Evolutionary conservation across 352 stramenopile genomes (phyloP).

Genomic region (Globisporangium lucens): DNA sequence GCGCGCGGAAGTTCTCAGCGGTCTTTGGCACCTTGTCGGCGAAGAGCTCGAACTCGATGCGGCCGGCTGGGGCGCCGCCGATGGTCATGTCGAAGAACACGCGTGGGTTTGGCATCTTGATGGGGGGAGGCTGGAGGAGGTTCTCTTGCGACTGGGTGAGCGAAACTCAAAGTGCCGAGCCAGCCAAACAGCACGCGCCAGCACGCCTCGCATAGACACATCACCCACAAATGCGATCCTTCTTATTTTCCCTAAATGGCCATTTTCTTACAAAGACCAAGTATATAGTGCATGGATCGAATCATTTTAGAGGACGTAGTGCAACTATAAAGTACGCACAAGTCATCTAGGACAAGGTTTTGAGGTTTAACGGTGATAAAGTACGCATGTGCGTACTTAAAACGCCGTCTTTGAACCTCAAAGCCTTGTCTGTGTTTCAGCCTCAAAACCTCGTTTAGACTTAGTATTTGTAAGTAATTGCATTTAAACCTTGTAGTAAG

Average conservation of each 20-base stretch:
- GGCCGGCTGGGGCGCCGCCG: conserved; percentile 84
- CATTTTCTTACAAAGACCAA: no score
- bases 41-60: conserved; percentile 89
- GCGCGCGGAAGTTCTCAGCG: conserved; percentile 52
- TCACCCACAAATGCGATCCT: no score
- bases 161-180: conserved; percentile 27
- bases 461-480: background rate
- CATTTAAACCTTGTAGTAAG: background rate
- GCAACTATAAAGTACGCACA: no score
- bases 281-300: no score
- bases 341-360: no score
- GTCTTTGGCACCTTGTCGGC: conserved; percentile 80
- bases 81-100: conserved; percentile 99
- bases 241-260: no score
- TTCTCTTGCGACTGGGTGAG: conserved; percentile 29
- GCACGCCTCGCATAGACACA: no score
- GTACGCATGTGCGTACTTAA: no score
- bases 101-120: conserved; percentile 83
- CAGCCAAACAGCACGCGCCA: background rate
- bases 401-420: conserved; percentile 4
- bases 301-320: no score
- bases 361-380: no score
- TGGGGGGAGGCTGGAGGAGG: background rate
- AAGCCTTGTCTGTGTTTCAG: conserved; percentile 6
- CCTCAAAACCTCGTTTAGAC: conserved; percentile 6